Conservation (phyloP, 371 early-diverging fungal genomes). For the Mortierella sp. region DNA sequence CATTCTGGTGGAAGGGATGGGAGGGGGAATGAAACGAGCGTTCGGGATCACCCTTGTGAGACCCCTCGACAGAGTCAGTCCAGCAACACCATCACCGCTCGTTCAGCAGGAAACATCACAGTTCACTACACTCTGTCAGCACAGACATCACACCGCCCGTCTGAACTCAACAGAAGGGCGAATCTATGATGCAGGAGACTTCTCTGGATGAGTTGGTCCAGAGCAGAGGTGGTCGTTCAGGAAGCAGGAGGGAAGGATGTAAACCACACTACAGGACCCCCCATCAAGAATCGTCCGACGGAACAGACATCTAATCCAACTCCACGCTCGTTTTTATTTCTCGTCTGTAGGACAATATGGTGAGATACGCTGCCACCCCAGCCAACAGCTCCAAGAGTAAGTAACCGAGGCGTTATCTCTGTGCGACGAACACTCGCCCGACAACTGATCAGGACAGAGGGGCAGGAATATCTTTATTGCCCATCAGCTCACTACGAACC, state of each 20-base stretch:
- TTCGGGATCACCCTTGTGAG: not conserved
- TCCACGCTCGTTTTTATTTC: not conserved
- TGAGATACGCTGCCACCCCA: constrained; percentile 60
- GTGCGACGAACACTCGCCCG: not conserved
- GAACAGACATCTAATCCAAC: constrained; percentile 21
- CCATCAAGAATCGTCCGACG: not conserved
- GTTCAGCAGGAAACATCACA: too few relatives aligned
- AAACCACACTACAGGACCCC: not conserved
- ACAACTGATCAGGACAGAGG: not conserved
- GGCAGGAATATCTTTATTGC: not conserved
- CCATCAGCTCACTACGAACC: too few relatives aligned
- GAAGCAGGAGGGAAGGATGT: not conserved
- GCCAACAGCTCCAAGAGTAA: constrained; percentile 62
- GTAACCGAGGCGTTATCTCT: constrained; percentile 13
- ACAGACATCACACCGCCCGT: not conserved
- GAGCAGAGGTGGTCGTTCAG: too few relatives aligned
- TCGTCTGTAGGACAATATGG: constrained; percentile 55
- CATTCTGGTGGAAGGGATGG: not conserved
- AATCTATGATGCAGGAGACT: constrained; percentile 5
- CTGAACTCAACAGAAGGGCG: not conserved
- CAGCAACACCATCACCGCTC: not conserved
- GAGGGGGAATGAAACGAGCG: not conserved
- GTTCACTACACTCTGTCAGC: not conserved
- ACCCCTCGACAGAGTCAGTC: not conserved
- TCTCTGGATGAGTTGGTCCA: not conserved